Conservation (phyloP, 2,329 filamentous ascomycete genomes). For the Diaporthe eres region DNA sequence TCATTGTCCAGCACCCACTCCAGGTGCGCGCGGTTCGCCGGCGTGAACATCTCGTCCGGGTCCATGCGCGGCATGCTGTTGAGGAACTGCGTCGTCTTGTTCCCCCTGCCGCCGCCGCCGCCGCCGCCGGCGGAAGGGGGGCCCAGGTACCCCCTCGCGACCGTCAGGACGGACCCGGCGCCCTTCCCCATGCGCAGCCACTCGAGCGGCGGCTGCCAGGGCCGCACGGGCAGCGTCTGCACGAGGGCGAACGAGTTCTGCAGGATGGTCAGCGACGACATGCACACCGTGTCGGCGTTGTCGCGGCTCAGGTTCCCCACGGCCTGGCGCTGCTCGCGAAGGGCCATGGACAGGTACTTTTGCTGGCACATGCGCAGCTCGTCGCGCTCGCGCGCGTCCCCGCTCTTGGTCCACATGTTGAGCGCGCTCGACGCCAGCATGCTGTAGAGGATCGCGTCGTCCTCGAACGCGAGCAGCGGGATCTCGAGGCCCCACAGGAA, state of each 20-base stretch:
- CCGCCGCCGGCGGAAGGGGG: slow-evolving; percentile 34
- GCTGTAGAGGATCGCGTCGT: slow-evolving; percentile 53
- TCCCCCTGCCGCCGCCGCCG: slow-evolving; percentile 22
- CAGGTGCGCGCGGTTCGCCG: slow-evolving; percentile 49
- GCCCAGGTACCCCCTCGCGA: slow-evolving; percentile 46
- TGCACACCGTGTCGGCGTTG: slow-evolving; percentile 53
- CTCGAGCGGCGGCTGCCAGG: slow-evolving; percentile 56
- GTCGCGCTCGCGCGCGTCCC: slow-evolving; percentile 41
- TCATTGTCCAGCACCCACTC: slow-evolving; percentile 53
- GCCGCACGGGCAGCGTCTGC: slow-evolving; percentile 53
- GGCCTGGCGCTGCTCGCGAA: slow-evolving; percentile 54
- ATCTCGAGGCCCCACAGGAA: slow-evolving; percentile 52
- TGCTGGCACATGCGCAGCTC: slow-evolving; percentile 50
- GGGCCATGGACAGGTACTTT: slow-evolving; percentile 53
- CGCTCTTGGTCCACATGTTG: slow-evolving; percentile 50
- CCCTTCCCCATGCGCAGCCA: slow-evolving; percentile 55
- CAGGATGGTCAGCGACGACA: slow-evolving; percentile 53
- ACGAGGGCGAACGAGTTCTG: slow-evolving; percentile 55
- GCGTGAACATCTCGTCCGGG: slow-evolving; percentile 49
- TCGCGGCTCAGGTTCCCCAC: slow-evolving; percentile 49
- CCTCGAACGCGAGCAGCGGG: slow-evolving; percentile 50
- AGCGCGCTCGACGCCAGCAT: slow-evolving; percentile 55
- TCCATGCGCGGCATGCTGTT: slow-evolving; percentile 50
- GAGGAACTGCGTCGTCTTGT: slow-evolving; percentile 49
- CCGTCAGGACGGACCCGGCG: slow-evolving; percentile 51